Evolutionary conservation across 306 rosid genomes (phyloP), one percentile per base, ranked within the genome.

Genomic region (Prunus armeniaca): DNA sequence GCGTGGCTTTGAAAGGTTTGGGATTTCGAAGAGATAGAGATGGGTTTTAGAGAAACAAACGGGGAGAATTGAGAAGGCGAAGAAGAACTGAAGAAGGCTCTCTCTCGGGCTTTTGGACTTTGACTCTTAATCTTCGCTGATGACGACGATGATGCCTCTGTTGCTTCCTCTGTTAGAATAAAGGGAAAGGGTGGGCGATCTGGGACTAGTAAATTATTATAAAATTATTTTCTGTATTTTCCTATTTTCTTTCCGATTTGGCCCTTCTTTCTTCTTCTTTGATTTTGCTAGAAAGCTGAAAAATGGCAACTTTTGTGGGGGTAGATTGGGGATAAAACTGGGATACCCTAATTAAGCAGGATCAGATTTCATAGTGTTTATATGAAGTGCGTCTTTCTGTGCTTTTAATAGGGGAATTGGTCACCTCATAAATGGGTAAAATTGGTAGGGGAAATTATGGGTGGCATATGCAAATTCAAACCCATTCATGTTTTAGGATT

Each of bases 61-160:
- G 5, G 14, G 17, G n/a, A 41, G 49, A 38, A 10, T n/a, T 80
- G 49, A 14, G 74, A 76, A 60, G 46, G 38, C 7, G 52, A 51
- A 76, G 72, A 60, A 60, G 79, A 70, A 38, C 15, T 13, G 76
- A 72, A 68, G 74, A 86, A 79, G 80, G 84, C 86, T 87, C 50
- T 87, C 50, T 82, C 79, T 85, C 70, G 82, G 74, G 78, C 46
- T 65, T 74, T 72, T 68, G 71, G 73, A 18, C 80, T 92, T 93
- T 91, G 93, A 91, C 93, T 88, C 85, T 80, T 52, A 84, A 76
- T 72, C 66, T 78, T 69, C 58, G 85, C 78, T 68, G 87, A 76
- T 77, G 94, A 80, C 73, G 97, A 88, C 32, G 92, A 87, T 56
- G 90, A 78, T 58, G 84, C 65, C 80, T 78, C 89, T 51, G 49